Evolutionary conservation across 208 protist species (phyloP), one percentile per base, ranked within the genome.

Genomic region (Porcisia hertigi): DNA sequence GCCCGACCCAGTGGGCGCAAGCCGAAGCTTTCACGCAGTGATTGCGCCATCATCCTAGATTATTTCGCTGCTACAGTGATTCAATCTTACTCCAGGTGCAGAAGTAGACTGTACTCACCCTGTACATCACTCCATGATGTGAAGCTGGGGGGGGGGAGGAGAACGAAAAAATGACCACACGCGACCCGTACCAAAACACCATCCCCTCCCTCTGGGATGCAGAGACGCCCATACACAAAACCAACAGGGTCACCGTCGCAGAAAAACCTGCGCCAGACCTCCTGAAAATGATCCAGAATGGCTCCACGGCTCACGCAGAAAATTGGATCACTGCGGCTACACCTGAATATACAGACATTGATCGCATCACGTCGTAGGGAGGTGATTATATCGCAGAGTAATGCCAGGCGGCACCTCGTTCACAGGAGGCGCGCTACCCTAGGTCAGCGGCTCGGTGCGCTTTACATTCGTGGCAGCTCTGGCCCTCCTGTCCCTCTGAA

Each of bases 321-420:
- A 14, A 49, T 14, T 39, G 12, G 20, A 18, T 0, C 9, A 34
- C 41, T 34, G 11, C 63, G 25, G 18, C 0, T 20, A 34, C 41
- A 20, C 41, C 39, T 71, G 23, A 8, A 25, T 49, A 11, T 18
- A 14, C 41, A 49, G 55, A 45, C 6, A 18, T 5, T 73, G 16
- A 36, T 30, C 34, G 18, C 14, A 49, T 66, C 57, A 75, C 43
- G 18, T 20, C 11, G 59, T 66, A 3, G 54, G 2, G 25, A 55
- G 49, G 36, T 30, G 54, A 8, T 77, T 36, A 3, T 73, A 45
- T 18, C 77, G 76, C 20, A 81, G 73, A 25, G 73, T 69, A 55
- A 85, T 85, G 25, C 82, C 82, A 1, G 85, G 73, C 6, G 79
- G 87, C n/a, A 77, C 63, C 57, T 85, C 82, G 43, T 89, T 84